These are phyloP conservation scores for Cryphonectria carpinicola DNA, from an alignment of 2,329 filamentous ascomycete species.

Conservation along the genomic window DNA sequence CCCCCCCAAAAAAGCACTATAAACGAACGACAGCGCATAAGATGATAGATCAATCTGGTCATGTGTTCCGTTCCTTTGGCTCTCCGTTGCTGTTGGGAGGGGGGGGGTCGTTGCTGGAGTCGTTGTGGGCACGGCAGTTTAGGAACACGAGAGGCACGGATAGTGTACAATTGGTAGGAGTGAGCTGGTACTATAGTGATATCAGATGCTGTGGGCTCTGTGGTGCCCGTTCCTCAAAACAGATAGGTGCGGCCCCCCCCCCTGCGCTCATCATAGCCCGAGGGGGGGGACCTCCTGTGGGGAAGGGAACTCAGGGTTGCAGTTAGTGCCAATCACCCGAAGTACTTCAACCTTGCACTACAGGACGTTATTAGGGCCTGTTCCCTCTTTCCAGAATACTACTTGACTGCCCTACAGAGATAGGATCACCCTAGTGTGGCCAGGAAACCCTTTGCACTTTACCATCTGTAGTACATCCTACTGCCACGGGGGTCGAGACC, in stretches of 20 bases:
- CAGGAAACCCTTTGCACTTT: neutral
- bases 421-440: neutral
- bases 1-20: neutral
- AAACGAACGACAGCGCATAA: neutral
- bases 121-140: neutral
- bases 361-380: too few species aligned
- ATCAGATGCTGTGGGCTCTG: neutral
- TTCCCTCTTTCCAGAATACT: neutral
- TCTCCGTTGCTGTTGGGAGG: neutral
- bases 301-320: neutral
- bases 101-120: neutral
- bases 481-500: neutral
- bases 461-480: neutral
- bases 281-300: neutral
- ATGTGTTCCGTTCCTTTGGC: neutral
- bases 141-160: neutral
- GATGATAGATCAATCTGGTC: neutral
- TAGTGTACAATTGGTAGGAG: neutral
- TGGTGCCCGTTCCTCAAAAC: neutral
- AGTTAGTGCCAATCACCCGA: neutral
- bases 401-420: neutral
- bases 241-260: neutral
- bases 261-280: neutral
- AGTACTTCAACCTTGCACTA: neutral
- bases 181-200: neutral